These are phyloP conservation scores for Trichophyton rubrum DNA, from an alignment of 2,329 filamentous ascomycete species.

Conservation along the genomic window DNA sequence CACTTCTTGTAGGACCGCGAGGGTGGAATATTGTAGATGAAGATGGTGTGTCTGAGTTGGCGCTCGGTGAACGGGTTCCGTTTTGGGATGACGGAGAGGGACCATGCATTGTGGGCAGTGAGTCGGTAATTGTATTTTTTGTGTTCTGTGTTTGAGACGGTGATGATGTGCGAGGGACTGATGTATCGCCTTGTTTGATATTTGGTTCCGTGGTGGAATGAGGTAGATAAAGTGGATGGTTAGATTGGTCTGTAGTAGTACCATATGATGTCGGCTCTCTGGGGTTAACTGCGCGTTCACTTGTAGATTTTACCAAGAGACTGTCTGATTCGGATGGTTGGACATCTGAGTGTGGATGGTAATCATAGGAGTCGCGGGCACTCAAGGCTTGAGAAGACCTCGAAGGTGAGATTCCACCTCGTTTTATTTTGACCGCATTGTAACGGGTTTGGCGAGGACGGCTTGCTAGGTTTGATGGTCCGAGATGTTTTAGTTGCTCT, in stretches of 20 bases:
- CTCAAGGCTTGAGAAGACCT: background rate
- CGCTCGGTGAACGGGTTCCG: background rate
- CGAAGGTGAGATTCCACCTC: slow-evolving; percentile 30
- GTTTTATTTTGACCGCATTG: slow-evolving; percentile 54
- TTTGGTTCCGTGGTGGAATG: background rate
- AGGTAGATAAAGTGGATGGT: slow-evolving; percentile 9
- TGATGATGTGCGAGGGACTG: background rate
- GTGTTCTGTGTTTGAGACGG: background rate
- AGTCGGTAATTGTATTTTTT: background rate
- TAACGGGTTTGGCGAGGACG: slow-evolving; percentile 49
- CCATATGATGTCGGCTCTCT: slow-evolving; percentile 41
- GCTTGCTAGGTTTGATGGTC: slow-evolving; percentile 51
- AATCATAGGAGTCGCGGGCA: slow-evolving; percentile 14
- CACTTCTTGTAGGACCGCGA: slow-evolving; percentile 47
- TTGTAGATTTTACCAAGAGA: slow-evolving; percentile 23
- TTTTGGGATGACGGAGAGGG: background rate
- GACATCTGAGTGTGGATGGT: slow-evolving; percentile 17
- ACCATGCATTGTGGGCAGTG: background rate
- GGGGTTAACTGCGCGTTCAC: slow-evolving; percentile 23
- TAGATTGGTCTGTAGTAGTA: slow-evolving; percentile 23
- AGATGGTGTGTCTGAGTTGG: background rate
- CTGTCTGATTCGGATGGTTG: slow-evolving; percentile 21
- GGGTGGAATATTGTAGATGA: slow-evolving; percentile 16
- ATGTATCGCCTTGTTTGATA: background rate
- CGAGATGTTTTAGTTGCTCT: slow-evolving; percentile 51